Conservation (phyloP, 495 filamentous ascomycete genomes). For the Trypethelium eluteriae region DNA sequence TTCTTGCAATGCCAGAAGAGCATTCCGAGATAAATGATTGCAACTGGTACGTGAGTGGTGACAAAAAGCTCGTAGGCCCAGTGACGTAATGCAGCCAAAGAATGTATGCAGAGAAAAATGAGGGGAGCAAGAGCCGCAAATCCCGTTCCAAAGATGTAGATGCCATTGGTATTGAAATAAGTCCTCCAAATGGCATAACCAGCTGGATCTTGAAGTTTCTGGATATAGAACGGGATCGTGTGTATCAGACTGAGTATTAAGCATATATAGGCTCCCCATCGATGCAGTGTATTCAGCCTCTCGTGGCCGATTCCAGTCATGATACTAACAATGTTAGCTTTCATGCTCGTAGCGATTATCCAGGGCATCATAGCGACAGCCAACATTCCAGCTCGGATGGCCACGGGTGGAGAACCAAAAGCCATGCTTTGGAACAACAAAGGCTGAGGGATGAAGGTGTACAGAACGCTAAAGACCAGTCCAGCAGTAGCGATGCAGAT, state of each 20-base stretch:
- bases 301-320: slow-evolving; percentile 90
- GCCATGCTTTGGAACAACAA: slow-evolving; percentile 75
- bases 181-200: slow-evolving; percentile 57
- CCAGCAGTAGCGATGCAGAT: slow-evolving; percentile 56
- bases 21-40: slow-evolving; percentile 71
- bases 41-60: slow-evolving; percentile 69
- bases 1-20: slow-evolving; percentile 97
- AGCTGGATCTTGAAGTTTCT: slow-evolving; percentile 72
- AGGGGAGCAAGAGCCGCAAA: slow-evolving; percentile 80
- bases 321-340: slow-evolving; percentile 77
- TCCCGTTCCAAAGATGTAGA: slow-evolving; percentile 78
- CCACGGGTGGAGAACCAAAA: slow-evolving; percentile 80
- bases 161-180: slow-evolving; percentile 53
- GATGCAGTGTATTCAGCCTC: slow-evolving; percentile 83
- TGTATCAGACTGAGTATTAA: slow-evolving; percentile 77
- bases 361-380: slow-evolving; percentile 90
- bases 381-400: slow-evolving; percentile 87
- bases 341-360: slow-evolving; percentile 84
- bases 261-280: slow-evolving; percentile 85
- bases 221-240: slow-evolving; percentile 81
- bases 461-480: slow-evolving; percentile 65
- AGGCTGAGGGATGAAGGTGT: slow-evolving; percentile 75
- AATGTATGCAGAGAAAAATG: slow-evolving; percentile 72
- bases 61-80: slow-evolving; percentile 79
- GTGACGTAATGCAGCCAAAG: slow-evolving; percentile 58